These are phyloP conservation scores for Auriculariales sp. DNA, from an alignment of 768 basidiomycete species.

Conservation along the genomic window DNA sequence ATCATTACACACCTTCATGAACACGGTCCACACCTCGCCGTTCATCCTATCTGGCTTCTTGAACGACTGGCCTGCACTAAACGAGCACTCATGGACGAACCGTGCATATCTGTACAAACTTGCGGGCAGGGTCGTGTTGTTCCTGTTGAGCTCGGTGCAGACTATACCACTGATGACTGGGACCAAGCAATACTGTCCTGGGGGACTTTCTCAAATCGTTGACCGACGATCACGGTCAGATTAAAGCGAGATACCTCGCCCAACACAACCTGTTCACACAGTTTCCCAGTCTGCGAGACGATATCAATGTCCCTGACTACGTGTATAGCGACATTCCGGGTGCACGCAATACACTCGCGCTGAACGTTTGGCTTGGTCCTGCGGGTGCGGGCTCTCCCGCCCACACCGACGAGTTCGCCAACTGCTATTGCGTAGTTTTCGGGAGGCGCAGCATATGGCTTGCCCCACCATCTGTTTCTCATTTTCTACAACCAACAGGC, in stretches of 20 bases:
- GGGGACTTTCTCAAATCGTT: constrained; percentile 53
- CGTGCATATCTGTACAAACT: constrained; percentile 48
- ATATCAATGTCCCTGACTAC: constrained; percentile 80
- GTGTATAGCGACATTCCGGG: constrained; percentile 47
- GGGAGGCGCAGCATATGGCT: constrained; percentile 88
- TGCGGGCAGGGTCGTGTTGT: constrained; percentile 75
- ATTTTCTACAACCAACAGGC: constrained; percentile 10
- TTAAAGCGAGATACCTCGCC: constrained; percentile 57
- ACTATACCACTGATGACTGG: constrained; percentile 76
- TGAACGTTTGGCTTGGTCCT: constrained; percentile 79
- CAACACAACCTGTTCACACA: constrained; percentile 80
- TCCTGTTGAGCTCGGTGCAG: constrained; percentile 77
- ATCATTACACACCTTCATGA: constrained; percentile 41
- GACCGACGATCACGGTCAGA: constrained; percentile 2
- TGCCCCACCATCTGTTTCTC: constrained; percentile 44
- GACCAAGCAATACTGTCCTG: constrained; percentile 64
- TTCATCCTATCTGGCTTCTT: constrained; percentile 62
- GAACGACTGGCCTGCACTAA: constrained; percentile 65
- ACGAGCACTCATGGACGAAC: constrained; percentile 53
- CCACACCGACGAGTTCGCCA: constrained; percentile 64
- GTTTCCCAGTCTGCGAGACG: constrained; percentile 61
- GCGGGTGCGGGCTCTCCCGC: constrained; percentile 71
- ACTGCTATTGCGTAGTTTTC: constrained; percentile 82
- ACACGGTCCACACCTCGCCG: constrained; percentile 30
- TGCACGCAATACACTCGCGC: constrained; percentile 53